Percentiles rank a stretch among this genome's conserved stretches.
These are phyloP conservation scores for Psophocarpus tetragonolobus DNA, from an alignment of 306 rosid species.

Conservation along the genomic window DNA sequence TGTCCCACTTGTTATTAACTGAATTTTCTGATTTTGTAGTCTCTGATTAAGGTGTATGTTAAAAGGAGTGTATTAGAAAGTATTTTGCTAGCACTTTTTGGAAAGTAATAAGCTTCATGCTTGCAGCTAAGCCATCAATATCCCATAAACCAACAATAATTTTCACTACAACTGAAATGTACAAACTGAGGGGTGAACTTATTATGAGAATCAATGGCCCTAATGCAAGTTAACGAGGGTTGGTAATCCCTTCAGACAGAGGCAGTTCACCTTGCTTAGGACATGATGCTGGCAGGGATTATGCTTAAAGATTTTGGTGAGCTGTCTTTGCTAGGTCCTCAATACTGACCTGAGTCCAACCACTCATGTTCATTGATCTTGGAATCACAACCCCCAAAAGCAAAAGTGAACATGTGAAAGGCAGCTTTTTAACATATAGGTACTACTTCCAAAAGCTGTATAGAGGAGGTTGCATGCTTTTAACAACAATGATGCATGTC, in stretches of 20 bases:
- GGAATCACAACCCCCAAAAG: constrained; percentile 49
- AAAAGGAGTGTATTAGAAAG: too few species aligned
- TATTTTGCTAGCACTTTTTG: too few species aligned
- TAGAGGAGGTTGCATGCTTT: constrained; percentile 48
- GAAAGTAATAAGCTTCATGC: neutral
- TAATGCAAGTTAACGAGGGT: constrained; percentile 4
- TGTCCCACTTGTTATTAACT: too few species aligned
- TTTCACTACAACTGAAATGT: neutral
- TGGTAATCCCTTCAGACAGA: constrained; percentile 30
- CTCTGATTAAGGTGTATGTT: too few species aligned
- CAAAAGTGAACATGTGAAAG: constrained; percentile 61
- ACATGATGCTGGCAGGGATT: constrained; percentile 31
- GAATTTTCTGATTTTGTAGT: too few species aligned
- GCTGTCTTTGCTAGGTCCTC: constrained; percentile 32
- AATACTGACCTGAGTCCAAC: constrained; percentile 33
- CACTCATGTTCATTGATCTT: constrained; percentile 35
- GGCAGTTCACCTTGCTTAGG: constrained; percentile 37
- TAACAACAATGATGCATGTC: constrained; percentile 49
- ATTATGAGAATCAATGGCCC: constrained; percentile 24
- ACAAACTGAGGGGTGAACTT: neutral
- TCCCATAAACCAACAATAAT: neutral
- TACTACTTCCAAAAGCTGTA: constrained; percentile 42
- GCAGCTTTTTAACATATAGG: constrained; percentile 60
- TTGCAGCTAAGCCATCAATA: constrained; percentile 17
- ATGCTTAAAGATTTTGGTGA: constrained; percentile 38